Evolutionary conservation across 805 yeast genomes (phyloP).

Genomic region (Wickerhamomyces silvicola): DNA sequence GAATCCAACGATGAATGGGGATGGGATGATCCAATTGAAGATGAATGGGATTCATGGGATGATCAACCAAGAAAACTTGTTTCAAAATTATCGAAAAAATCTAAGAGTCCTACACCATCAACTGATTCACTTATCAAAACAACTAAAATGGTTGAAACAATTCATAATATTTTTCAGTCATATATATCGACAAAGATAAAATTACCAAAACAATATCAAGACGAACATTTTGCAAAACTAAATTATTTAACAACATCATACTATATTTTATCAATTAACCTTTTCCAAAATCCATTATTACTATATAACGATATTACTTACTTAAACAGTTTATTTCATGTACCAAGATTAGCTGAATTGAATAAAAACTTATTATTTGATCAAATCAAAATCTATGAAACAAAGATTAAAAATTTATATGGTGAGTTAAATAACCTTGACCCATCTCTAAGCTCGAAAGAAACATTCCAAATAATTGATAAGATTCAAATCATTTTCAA

Average conservation of each 20-base stretch:
- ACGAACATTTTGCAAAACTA: conserved; percentile 10
- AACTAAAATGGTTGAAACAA: conserved; percentile 10
- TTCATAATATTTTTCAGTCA: conserved; percentile 10
- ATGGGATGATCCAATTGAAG: conserved; percentile 7
- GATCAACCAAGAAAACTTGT: conserved; percentile 10
- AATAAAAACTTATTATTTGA: conserved; percentile 20
- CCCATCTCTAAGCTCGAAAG: conserved; percentile 11
- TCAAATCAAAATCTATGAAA: conserved; percentile 8
- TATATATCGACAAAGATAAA: conserved; percentile 8
- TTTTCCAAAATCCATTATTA: conserved; percentile 7
- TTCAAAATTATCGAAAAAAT: conserved; percentile 13
- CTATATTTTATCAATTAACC: conserved; percentile 14
- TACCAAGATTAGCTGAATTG: conserved; percentile 36
- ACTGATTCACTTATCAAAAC: conserved; percentile 1
- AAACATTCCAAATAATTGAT: conserved; percentile 9
- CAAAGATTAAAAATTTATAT: conserved; percentile 3
- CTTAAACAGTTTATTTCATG: conserved; percentile 1
- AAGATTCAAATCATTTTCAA: conserved; percentile 9
- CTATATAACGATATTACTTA: conserved; percentile 17
- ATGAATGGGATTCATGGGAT: conserved; percentile 15
- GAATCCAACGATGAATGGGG: conserved; percentile 9
- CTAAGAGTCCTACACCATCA: background rate
- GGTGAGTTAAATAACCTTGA: conserved; percentile 11
- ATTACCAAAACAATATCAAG: conserved; percentile 8
- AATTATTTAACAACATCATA: conserved; percentile 12